phyloP scores from a whole-genome alignment of 164 flowering plant species.

The Protea cynaroides region DNA sequence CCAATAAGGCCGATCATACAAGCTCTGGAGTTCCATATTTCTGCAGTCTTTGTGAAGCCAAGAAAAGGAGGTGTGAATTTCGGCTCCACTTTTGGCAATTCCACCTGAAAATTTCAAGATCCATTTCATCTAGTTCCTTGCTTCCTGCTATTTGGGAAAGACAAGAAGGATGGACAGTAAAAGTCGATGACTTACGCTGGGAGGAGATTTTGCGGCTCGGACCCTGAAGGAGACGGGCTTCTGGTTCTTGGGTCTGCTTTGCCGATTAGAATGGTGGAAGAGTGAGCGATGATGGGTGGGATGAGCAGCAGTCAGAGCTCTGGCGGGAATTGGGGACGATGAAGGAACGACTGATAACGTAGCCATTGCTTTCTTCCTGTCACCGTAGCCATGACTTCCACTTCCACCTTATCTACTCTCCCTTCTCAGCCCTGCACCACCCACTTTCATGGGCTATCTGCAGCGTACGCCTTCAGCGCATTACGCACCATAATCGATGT shows the following conservation, averaged over 20 bases:
- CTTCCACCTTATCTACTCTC: conserved; percentile 7
- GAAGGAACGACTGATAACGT: conserved; percentile 28
- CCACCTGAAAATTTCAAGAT: conserved; percentile 45
- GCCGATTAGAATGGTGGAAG: conserved; percentile 2
- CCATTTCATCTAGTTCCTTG: neutral
- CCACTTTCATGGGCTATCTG: too few species aligned
- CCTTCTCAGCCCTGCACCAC: too few species aligned
- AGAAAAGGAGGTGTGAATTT: conserved; percentile 59
- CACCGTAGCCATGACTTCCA: neutral
- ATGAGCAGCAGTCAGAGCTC: conserved; percentile 5
- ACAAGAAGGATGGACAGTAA: neutral
- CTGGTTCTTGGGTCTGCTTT: conserved; percentile 13
- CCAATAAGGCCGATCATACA: conserved; percentile 96
- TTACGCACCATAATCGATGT: too few species aligned
- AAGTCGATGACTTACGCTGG: neutral
- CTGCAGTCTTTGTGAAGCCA: conserved; percentile 88
- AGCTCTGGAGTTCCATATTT: conserved; percentile 89
- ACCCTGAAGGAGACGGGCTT: conserved; percentile 30
- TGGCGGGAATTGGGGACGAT: conserved; percentile 20
- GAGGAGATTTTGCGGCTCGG: conserved; percentile 33
- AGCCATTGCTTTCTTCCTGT: conserved; percentile 29
- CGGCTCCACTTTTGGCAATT: conserved; percentile 66
- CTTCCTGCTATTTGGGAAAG: neutral
- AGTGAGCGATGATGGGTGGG: conserved; percentile 3
- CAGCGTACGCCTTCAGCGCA: too few species aligned